Conservation (phyloP, 2,329 filamentous ascomycete genomes). For the Curvularia hawaiiensis region DNA sequence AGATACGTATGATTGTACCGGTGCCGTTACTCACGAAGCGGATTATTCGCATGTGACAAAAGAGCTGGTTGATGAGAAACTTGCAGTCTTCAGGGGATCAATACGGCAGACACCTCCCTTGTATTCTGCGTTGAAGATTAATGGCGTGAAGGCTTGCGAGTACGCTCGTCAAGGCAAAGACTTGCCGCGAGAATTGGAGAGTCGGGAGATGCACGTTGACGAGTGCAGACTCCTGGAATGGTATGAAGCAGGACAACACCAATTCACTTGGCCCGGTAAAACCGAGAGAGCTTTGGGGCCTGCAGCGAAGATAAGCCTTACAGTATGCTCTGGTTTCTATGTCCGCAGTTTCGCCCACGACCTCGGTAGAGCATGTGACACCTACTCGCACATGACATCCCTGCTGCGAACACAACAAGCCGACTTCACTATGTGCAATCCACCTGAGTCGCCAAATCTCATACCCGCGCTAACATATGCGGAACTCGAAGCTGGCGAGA, state of each 20-base stretch:
- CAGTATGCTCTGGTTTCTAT: slow-evolving; percentile 40
- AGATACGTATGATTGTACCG: slow-evolving; percentile 38
- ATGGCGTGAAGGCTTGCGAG: slow-evolving; percentile 39
- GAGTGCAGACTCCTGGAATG: slow-evolving; percentile 37
- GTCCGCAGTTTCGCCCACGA: slow-evolving; percentile 43
- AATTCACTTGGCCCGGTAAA: slow-evolving; percentile 20
- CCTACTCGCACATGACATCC: slow-evolving; percentile 32
- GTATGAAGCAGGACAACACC: slow-evolving; percentile 26
- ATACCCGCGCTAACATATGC: slow-evolving; percentile 27
- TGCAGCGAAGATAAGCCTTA: slow-evolving; percentile 29
- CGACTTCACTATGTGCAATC: slow-evolving; percentile 19
- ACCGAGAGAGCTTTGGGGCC: slow-evolving; percentile 19
- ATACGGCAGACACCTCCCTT: slow-evolving; percentile 36
- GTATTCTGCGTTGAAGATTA: slow-evolving; percentile 39
- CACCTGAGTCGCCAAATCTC: slow-evolving; percentile 8
- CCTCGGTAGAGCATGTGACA: slow-evolving; percentile 33
- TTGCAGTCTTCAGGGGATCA: slow-evolving; percentile 27
- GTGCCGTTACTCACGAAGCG: slow-evolving; percentile 20
- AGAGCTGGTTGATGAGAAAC: slow-evolving; percentile 24
- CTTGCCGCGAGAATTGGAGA: slow-evolving; percentile 33
- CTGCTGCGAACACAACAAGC: slow-evolving; percentile 35
- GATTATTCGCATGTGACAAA: slow-evolving; percentile 24
- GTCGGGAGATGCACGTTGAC: slow-evolving; percentile 35
- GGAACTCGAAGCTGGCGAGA: slow-evolving; percentile 31
- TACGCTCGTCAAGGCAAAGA: slow-evolving; percentile 33